Base-by-base conservation (phyloP, 768 basidiomycete species). In the Hydnomerulius pinastri region DNA sequence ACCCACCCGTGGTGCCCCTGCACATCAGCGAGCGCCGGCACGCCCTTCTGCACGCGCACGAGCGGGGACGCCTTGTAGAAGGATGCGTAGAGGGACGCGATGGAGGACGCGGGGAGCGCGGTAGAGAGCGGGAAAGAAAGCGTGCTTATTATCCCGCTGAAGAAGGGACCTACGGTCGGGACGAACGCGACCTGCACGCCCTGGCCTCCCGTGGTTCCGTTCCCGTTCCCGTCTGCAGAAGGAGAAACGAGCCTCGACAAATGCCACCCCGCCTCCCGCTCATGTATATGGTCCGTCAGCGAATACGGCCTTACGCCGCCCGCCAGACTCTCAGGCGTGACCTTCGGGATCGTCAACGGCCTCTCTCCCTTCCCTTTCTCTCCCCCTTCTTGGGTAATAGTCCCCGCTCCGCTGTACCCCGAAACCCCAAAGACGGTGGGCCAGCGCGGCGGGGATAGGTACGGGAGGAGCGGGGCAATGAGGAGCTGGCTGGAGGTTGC, bases 281-380 rank as follows among this genome's bases (percentile, higher is more conserved):
- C 97, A 75, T 99, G 97, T 63, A 99, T 97, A 72, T 99, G 97
- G 68, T 95, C 94, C 12, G 97, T 99, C 41, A 99, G 73, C 1
- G 92, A 63, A 71, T 99, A 99, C 6, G 95, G 87, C 46, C 84
- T 80, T 41, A 98, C 71, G 2, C 86, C 90, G 11, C 87, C 86
- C 2, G 71, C 74, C 12, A 99, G 82, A 53, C 77, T 84, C 57
- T 90, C 84, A 0, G 90, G 77, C 1, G 85, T 75, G 12, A 97
- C 81, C 69, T 98, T 98, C 37, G 97, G 86, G 12, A 83, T 74
- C 29, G 85, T 93, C 24, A 79, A 75, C 0, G 89, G 87, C 23
- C 79, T 78, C 9, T 91, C 90, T 42, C 53, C 60, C 0, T 87
- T 80, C 50, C n/a, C n/a, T n/a, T 87, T 80, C 2, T 77, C 72